Evolutionary conservation across 2,329 filamentous ascomycete genomes (phyloP).

Genomic region (Tolypocladium inflatum): DNA sequence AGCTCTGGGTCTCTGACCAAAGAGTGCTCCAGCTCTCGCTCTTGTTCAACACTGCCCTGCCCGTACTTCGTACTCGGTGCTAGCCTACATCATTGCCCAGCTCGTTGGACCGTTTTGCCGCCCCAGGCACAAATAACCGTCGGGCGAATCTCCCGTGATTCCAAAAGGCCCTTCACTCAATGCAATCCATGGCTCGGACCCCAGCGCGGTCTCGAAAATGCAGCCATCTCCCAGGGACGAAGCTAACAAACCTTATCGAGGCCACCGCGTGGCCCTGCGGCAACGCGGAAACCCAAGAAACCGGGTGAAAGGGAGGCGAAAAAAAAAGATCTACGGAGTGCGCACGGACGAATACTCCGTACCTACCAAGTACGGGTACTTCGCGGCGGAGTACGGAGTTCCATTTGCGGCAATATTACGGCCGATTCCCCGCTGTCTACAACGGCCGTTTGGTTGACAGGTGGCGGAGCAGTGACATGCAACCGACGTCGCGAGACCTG

Average conservation of each 20-base stretch:
- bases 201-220: background rate
- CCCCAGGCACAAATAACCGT: no score
- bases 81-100: no score
- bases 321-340: no score
- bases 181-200: background rate
- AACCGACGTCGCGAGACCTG: background rate
- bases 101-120: no score
- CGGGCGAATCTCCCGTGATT: background rate
- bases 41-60: no score
- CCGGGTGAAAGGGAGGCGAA: background rate
- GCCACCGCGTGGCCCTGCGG: background rate
- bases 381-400: background rate
- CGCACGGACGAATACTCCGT: background rate
- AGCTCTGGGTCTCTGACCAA: no score
- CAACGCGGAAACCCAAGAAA: background rate
- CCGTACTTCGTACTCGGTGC: no score
- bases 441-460: background rate
- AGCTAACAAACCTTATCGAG: background rate
- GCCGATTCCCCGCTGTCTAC: background rate
- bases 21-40: background rate
- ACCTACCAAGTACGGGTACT: background rate
- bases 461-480: background rate
- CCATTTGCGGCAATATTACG: background rate
- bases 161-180: background rate
- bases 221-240: background rate